A percentile compares a stretch with the other conserved stretches of the same genome.
phyloP scores from a whole-genome alignment of 257 asterid species.

The Solanum gandarillasii region DNA sequence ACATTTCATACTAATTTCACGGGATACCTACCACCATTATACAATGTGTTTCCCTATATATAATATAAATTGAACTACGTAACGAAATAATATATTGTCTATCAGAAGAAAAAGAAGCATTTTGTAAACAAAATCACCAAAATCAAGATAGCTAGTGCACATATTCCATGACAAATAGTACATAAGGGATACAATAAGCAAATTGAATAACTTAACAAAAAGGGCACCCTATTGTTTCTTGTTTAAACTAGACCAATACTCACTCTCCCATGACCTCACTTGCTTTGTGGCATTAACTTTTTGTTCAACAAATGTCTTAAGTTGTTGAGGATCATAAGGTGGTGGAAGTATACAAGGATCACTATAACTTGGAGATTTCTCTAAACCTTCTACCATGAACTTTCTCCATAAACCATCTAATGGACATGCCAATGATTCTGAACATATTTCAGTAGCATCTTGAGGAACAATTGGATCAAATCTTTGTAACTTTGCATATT shows the following conservation, averaged over 20 bases:
- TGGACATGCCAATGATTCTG: constrained; percentile 1
- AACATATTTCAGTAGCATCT: not conserved
- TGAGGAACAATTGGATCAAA: constrained; percentile 2
- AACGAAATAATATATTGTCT: not conserved
- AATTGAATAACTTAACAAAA: not conserved
- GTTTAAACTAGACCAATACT: not conserved
- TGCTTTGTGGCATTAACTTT: not conserved
- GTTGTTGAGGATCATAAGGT: not conserved
- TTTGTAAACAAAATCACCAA: not conserved
- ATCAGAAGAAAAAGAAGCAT: not conserved
- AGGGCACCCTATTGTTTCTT: not conserved
- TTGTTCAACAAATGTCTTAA: not conserved
- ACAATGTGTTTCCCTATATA: too few species aligned
- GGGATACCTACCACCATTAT: too few species aligned
- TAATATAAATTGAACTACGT: not conserved
- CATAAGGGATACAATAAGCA: not conserved
- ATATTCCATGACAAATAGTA: not conserved
- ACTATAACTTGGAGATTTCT: not conserved
- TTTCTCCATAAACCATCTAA: not conserved
- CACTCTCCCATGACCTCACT: not conserved
- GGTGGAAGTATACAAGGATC: constrained; percentile 2
- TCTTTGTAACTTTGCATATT: constrained; percentile 1
- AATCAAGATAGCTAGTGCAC: not conserved
- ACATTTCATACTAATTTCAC: too few species aligned
- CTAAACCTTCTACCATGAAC: not conserved